These are phyloP conservation scores for Nicotiana otophora DNA, from an alignment of 257 asterid genomes.

Conservation along the genomic window DNA sequence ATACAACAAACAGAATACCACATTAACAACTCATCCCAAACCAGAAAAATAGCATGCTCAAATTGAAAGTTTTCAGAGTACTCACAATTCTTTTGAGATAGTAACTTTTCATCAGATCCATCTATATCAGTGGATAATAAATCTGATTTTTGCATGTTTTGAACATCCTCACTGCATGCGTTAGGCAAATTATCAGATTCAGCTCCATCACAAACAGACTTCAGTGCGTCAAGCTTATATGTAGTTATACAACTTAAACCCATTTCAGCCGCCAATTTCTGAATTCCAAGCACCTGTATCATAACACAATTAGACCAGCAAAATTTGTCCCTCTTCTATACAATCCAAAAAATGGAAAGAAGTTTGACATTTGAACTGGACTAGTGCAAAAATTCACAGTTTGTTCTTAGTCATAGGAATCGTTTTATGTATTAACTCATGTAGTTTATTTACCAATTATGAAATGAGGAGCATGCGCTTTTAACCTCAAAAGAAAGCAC, in stretches of 20 bases:
- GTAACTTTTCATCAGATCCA: slow-evolving; percentile 32
- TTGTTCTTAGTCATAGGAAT: neutral
- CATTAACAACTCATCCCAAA: neutral
- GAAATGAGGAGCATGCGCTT: neutral
- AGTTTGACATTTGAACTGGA: neutral
- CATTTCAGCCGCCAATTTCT: slow-evolving; percentile 83
- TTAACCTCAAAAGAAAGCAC: neutral
- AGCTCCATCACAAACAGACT: slow-evolving; percentile 46
- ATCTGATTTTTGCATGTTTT: slow-evolving; percentile 23
- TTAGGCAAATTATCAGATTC: slow-evolving; percentile 33
- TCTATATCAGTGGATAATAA: slow-evolving; percentile 19
- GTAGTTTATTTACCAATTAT: neutral
- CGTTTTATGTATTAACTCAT: neutral
- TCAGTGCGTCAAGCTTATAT: slow-evolving; percentile 82
- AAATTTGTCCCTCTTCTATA: neutral
- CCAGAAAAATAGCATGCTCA: neutral
- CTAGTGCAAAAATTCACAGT: neutral
- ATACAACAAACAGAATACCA: neutral
- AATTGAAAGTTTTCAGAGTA: neutral
- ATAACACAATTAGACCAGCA: neutral
- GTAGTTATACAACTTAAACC: slow-evolving; percentile 70
- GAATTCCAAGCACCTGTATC: slow-evolving; percentile 74
- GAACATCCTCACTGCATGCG: slow-evolving; percentile 25
- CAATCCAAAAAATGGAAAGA: neutral
- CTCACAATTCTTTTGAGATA: slow-evolving; percentile 11